A percentile compares a stretch with the other conserved stretches of the same genome.
phyloP scores from a whole-genome alignment of 306 rosid genomes.

The Vigna nakashimae region DNA sequence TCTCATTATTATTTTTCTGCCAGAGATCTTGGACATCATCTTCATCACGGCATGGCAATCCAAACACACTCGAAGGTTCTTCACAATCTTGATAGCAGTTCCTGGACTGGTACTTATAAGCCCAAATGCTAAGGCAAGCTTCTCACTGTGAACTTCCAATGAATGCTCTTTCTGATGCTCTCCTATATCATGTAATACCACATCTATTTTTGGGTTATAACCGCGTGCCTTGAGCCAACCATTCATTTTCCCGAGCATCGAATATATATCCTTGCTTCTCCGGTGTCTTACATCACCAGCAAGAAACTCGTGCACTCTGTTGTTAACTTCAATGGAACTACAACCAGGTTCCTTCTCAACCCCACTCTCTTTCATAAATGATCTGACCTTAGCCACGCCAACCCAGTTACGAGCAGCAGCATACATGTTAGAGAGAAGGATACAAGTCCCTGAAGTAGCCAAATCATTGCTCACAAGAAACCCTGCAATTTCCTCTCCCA shows the following conservation, averaged over 20 bases:
- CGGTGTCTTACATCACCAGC: conserved; percentile 79
- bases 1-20: conserved; percentile 73
- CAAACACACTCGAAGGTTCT: conserved; percentile 75
- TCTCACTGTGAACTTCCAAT: conserved; percentile 85
- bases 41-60: conserved; percentile 87
- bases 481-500: conserved; percentile 79
- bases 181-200: conserved; percentile 74
- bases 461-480: conserved; percentile 61
- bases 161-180: conserved; percentile 71
- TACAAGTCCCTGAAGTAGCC: conserved; percentile 80
- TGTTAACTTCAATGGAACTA: conserved; percentile 75
- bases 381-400: conserved; percentile 75
- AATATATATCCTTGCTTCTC: conserved; percentile 66
- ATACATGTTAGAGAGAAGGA: conserved; percentile 81
- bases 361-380: conserved; percentile 73
- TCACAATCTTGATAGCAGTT: conserved; percentile 70
- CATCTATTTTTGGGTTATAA: conserved; percentile 67
- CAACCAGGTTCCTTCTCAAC: conserved; percentile 90
- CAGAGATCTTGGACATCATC: conserved; percentile 68
- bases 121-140: conserved; percentile 86
- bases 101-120: conserved; percentile 73
- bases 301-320: conserved; percentile 74
- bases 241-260: conserved; percentile 71
- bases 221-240: conserved; percentile 66
- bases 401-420: conserved; percentile 78